Evolutionary conservation across 2,329 filamentous ascomycete species (phyloP).

Genomic region (Fusarium nurragi): DNA sequence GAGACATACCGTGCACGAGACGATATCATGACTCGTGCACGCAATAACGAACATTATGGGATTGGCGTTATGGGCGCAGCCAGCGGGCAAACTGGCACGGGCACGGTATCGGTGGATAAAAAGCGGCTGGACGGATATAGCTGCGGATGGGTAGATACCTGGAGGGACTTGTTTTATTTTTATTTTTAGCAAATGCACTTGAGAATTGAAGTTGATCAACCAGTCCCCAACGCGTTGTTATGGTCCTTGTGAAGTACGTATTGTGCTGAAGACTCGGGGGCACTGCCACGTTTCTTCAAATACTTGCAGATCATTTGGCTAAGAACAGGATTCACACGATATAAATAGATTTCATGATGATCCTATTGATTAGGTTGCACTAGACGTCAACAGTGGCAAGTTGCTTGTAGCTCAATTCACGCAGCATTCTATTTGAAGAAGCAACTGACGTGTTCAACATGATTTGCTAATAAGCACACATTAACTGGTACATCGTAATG

Average conservation of each 20-base stretch:
- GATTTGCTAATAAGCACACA: too few relatives aligned
- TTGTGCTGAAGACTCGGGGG: background rate
- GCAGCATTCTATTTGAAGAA: background rate
- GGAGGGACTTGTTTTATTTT: conserved; percentile 11
- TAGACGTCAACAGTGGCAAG: conserved; percentile 2
- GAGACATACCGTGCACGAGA: conserved; percentile 18
- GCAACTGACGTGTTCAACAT: too few relatives aligned
- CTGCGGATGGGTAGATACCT: conserved; percentile 29
- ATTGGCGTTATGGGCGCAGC: conserved; percentile 32
- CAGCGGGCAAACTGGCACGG: conserved; percentile 22
- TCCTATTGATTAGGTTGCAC: conserved; percentile 6
- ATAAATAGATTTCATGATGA: conserved; percentile 25
- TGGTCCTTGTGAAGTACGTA: background rate
- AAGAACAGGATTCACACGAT: conserved; percentile 1
- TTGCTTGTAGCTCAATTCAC: background rate
- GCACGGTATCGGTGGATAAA: too few relatives aligned
- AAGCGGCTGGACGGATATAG: conserved; percentile 25
- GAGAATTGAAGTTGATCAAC: conserved; percentile 1
- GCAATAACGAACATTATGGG: conserved; percentile 10
- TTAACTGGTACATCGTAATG: too few relatives aligned
- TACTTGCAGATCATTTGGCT: background rate
- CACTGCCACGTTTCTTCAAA: conserved; percentile 21
- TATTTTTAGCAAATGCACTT: background rate
- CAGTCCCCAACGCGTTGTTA: background rate
- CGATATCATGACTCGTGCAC: background rate